Percentiles rank a stretch among this genome's conserved stretches.
Conservation (phyloP, 805 yeast genomes). For the Debaryomyces castellii region DNA sequence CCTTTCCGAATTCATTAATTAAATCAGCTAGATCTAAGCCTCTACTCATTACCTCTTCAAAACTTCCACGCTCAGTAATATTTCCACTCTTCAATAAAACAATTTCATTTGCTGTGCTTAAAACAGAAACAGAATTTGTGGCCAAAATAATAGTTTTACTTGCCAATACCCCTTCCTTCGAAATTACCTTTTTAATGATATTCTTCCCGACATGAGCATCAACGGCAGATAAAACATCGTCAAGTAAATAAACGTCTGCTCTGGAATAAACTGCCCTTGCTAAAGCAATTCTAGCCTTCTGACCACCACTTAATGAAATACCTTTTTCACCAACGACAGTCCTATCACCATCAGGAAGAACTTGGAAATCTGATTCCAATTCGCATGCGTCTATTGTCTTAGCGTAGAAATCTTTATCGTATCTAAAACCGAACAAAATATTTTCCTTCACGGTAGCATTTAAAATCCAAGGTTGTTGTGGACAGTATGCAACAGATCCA, state of each 20-base stretch:
- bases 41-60: slow-evolving; percentile 35
- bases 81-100: slow-evolving; percentile 27
- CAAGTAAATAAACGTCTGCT: slow-evolving; percentile 38
- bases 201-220: slow-evolving; percentile 44
- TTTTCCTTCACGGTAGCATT: slow-evolving; percentile 41
- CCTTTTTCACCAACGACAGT: slow-evolving; percentile 47
- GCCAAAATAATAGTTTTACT: slow-evolving; percentile 37
- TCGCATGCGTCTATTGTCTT: slow-evolving; percentile 38
- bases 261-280: slow-evolving; percentile 44
- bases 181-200: slow-evolving; percentile 30
- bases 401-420: slow-evolving; percentile 30
- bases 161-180: slow-evolving; percentile 31
- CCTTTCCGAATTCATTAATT: slow-evolving; percentile 31
- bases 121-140: slow-evolving; percentile 32
- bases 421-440: slow-evolving; percentile 35
- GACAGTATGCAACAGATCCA: slow-evolving; percentile 38
- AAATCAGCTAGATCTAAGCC: slow-evolving; percentile 30
- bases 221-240: slow-evolving; percentile 42
- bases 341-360: slow-evolving; percentile 39
- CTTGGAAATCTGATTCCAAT: slow-evolving; percentile 31
- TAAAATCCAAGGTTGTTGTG: slow-evolving; percentile 43
- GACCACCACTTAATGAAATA: slow-evolving; percentile 43
- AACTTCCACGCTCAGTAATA: slow-evolving; percentile 43
- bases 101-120: slow-evolving; percentile 34
- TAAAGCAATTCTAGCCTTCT: slow-evolving; percentile 40